phyloP scores from a whole-genome alignment of 2,329 filamentous ascomycete species.

The Colletotrichum karsti region DNA sequence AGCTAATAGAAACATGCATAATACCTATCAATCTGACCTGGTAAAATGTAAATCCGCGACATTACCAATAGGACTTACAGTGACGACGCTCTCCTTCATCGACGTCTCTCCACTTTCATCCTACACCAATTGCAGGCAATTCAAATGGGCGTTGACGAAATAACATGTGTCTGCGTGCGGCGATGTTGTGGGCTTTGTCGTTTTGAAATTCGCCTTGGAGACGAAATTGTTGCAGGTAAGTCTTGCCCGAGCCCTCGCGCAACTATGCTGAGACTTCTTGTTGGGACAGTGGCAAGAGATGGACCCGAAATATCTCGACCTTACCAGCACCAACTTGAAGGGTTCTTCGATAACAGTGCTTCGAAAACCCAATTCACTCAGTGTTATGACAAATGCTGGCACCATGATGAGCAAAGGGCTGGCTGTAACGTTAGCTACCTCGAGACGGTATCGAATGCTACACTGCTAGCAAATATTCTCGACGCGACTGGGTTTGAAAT shows the following conservation, averaged over 20 bases:
- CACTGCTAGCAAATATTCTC: not conserved
- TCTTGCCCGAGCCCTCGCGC: too few relatives aligned
- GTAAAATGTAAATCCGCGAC: not conserved
- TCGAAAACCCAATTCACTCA: not conserved
- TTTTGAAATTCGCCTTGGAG: not conserved
- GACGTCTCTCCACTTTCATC: not conserved
- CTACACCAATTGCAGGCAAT: too few relatives aligned
- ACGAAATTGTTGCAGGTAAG: slow-evolving; percentile 6
- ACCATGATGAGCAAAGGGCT: not conserved
- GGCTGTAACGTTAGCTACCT: slow-evolving; percentile 6
- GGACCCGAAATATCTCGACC: not conserved
- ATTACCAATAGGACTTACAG: not conserved
- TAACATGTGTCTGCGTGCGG: slow-evolving; percentile 1
- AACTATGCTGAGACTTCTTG: not conserved
- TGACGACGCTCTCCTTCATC: too few relatives aligned
- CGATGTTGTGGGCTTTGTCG: not conserved
- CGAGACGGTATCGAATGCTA: not conserved
- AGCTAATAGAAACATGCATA: too few relatives aligned
- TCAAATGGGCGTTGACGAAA: too few relatives aligned
- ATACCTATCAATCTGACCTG: too few relatives aligned
- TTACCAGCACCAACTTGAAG: not conserved
- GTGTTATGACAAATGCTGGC: not conserved
- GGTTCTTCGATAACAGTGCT: not conserved
- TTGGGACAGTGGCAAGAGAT: not conserved
- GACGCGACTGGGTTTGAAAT: not conserved